These are phyloP conservation scores for Jamesozyma hellenica DNA, from an alignment of 805 yeast species.

Conservation along the genomic window DNA sequence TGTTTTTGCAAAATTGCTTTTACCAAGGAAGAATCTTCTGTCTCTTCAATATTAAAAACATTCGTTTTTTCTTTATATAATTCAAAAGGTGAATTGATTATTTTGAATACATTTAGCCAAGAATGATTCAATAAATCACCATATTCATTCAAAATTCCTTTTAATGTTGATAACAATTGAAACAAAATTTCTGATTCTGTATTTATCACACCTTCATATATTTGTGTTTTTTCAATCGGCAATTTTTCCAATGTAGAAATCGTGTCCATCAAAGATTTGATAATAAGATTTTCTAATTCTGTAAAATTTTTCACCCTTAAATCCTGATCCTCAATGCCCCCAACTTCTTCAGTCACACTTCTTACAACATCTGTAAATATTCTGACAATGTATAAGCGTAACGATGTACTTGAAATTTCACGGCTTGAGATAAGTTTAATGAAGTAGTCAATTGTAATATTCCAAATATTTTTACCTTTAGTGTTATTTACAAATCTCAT, in stretches of 20 bases:
- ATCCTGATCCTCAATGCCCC: conserved; percentile 14
- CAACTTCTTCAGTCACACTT: conserved; percentile 22
- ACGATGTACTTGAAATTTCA: conserved; percentile 30
- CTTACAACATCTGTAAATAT: conserved; percentile 44
- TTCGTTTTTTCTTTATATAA: conserved; percentile 25
- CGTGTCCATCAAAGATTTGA: conserved; percentile 39
- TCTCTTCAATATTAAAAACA: conserved; percentile 18
- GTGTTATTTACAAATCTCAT: conserved; percentile 34
- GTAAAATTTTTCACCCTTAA: conserved; percentile 9
- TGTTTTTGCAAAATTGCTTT: conserved; percentile 37
- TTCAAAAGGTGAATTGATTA: conserved; percentile 48
- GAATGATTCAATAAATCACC: conserved; percentile 53
- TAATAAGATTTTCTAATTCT: conserved; percentile 37
- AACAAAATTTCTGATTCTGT: conserved; percentile 63
- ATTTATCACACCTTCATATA: conserved; percentile 33
- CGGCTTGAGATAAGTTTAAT: conserved; percentile 38
- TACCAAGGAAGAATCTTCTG: conserved; percentile 26
- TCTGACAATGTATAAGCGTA: conserved; percentile 40
- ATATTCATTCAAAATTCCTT: conserved; percentile 65
- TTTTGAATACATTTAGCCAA: conserved; percentile 65
- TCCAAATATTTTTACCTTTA: conserved; percentile 38
- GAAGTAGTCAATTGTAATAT: conserved; percentile 36
- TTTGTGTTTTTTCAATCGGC: conserved; percentile 18
- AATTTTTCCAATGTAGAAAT: conserved; percentile 33
- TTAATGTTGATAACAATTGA: conserved; percentile 50